phyloP scores from a whole-genome alignment of 352 stramenopile species.

The Pythium biforme region DNA sequence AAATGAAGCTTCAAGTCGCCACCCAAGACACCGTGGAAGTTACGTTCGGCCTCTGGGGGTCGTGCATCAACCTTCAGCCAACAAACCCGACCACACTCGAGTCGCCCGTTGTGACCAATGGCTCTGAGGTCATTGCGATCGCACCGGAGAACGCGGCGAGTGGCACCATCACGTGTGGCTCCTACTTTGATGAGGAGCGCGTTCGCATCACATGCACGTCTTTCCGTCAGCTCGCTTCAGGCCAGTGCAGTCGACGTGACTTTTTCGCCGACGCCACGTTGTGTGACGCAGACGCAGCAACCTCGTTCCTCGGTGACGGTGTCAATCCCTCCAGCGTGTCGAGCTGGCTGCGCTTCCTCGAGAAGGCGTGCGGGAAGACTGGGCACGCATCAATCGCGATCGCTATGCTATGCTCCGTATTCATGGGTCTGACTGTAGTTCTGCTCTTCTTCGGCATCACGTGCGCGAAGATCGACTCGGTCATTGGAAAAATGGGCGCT shows the following conservation, averaged over 20 bases:
- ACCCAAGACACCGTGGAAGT: constrained; percentile 36
- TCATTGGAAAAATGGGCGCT: constrained; percentile 33
- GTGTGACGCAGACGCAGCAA: constrained; percentile 26
- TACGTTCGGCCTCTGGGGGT: constrained; percentile 52
- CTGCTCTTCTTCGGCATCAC: constrained; percentile 42
- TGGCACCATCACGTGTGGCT: constrained; percentile 25
- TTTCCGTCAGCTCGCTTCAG: constrained; percentile 23
- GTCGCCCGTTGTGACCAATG: constrained; percentile 23
- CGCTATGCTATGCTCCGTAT: constrained; percentile 28
- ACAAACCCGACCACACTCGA: constrained; percentile 9
- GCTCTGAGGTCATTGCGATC: constrained; percentile 24
- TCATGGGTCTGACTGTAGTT: constrained; percentile 26
- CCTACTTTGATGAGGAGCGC: constrained; percentile 17
- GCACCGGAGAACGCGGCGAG: constrained; percentile 19
- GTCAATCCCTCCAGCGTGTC: neutral
- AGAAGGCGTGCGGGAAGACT: constrained; percentile 38
- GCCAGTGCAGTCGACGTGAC: constrained; percentile 20
- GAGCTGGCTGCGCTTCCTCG: constrained; percentile 44
- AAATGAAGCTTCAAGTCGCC: constrained; percentile 14
- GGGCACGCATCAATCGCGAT: constrained; percentile 34
- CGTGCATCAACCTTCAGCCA: constrained; percentile 48
- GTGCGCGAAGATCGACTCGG: constrained; percentile 46
- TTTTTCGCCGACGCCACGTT: constrained; percentile 10
- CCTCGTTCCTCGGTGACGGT: constrained; percentile 33
- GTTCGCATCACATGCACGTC: constrained; percentile 28